Evolutionary conservation across 2,329 filamentous ascomycete species (phyloP), one percentile per base, ranked within the genome.

Genomic region (Claviceps sp.): DNA sequence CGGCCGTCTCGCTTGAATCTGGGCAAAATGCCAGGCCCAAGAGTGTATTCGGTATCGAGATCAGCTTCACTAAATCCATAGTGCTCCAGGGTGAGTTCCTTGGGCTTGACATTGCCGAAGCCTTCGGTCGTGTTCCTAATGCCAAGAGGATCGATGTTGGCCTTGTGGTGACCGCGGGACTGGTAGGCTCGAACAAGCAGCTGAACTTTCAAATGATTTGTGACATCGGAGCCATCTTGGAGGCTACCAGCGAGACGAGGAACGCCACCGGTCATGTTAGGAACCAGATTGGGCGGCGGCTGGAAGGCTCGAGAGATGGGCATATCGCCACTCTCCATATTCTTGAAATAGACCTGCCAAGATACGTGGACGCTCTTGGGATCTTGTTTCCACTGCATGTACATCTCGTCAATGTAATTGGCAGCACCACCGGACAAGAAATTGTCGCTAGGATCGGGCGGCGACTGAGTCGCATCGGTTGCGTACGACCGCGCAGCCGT

Each of bases 341-440:
- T 98, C 74, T 84, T 88, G 80, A 98, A 98, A 79, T 98, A 98
- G 66, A 94, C 84, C 74, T 95, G 91, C 93, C 93, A 98, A 68
- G 93, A 98, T 62, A 95, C 79, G 71, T 98, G 93, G 54, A 98
- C 93, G 66, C 88, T 95, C 62, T 82, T 79, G 50, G 93, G 90
- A 62, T 98, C 89, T 58, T 86, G 77, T 73, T 91, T 95, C 93
- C 93, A 98, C 67, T 90, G 83, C 75, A 96, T 76, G 72, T 98
- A 98, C 93, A 98, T 98, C 76, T 96, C 93, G 70, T 98, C 93
- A 67, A 98, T 88, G 74, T 98, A 98, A 75, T 95, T 96, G 71
- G 93, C 93, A 55, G 91, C 93, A 76, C 88, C 97, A 60, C 93
- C 93, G 57, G 89, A 88, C 55, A 98, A 80, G 78, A 98, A 98